Evolutionary conservation across 2,329 filamentous ascomycete genomes (phyloP), one percentile per base, ranked within the genome.

Genomic region (Fusarium globosum): DNA sequence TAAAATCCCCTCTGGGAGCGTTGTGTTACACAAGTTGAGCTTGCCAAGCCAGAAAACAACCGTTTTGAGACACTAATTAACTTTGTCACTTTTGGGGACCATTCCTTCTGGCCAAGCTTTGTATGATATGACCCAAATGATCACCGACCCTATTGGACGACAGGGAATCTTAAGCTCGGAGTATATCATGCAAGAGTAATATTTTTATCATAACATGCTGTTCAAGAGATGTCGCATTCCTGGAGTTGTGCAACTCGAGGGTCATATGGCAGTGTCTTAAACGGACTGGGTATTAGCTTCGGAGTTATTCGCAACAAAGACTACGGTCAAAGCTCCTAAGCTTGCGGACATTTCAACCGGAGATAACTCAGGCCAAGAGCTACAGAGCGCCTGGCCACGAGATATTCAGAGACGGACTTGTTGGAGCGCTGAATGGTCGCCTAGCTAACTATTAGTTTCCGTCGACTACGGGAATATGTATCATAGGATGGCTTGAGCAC

Each of bases 61-160:
- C 68, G 58, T 63, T 71, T 71, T 48, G 62, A 71, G 69, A 71
- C 56, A 57, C 56, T 63, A 43, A 38, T 51, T 64, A 43, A 36
- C 58, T 68, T 71, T 71, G 39, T 58, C 57, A 45, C 35, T 41
- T 42, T 26, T 42, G n/a, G 35, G 21, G 43, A 23, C 33, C 65
- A 57, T 59, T 61, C 61, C 68, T 43, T 18, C 15, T 20, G 20
- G 42, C 28, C 48, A 58, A 56, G 42, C 42, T 57, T 56, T 55
- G 35, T 64, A 45, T 68, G 46, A 26, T 21, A 49, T 28, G 30
- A 18, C 18, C 23, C 38, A 36, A 35, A 23, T 14, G n/a, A 38
- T 21, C 11, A 43, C 20, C 26, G 9, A 33, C 39, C 18, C 26
- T 38, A 39, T 48, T 55, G 23, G 28, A 23, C 13, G 21, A 36